A percentile compares a stretch with the other conserved stretches of the same genome.
Conservation (phyloP, 495 filamentous ascomycete species). For the Podospora pseudocomata region DNA sequence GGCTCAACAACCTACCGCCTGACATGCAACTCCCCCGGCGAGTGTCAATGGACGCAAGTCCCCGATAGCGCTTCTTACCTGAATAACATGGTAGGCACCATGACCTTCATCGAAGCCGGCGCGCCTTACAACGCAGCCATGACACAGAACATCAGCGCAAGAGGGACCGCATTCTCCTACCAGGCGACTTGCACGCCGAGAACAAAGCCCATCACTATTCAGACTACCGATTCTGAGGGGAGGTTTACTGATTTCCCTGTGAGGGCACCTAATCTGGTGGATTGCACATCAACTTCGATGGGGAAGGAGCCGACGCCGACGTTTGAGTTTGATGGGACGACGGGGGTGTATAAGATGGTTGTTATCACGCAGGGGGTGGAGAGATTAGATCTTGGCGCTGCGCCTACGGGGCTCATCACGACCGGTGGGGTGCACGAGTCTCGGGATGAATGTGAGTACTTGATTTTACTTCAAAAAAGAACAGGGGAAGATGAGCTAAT, state of each 20-base stretch:
- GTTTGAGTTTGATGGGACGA: not conserved
- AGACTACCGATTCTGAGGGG: too few relatives aligned
- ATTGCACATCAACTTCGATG: not conserved
- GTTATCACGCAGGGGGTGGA: constrained; percentile 2
- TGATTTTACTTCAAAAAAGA: too few relatives aligned
- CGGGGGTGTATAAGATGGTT: not conserved
- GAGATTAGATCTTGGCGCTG: not conserved
- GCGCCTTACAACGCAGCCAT: not conserved
- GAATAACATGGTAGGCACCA: not conserved
- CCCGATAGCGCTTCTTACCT: not conserved
- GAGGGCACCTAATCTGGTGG: not conserved
- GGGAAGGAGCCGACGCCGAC: not conserved
- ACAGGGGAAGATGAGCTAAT: too few relatives aligned
- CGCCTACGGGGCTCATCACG: too few relatives aligned
- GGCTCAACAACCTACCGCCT: constrained; percentile 1
- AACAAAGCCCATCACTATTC: not conserved
- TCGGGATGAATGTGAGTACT: too few relatives aligned
- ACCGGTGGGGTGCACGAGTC: too few relatives aligned
- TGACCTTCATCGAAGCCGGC: not conserved
- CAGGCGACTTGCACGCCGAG: not conserved
- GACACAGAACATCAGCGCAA: not conserved
- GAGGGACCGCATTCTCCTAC: not conserved
- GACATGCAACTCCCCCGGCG: not conserved
- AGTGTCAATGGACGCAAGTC: not conserved
- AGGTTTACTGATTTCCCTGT: not conserved